These are phyloP conservation scores for Diversispora epigaea DNA, from an alignment of 192 early-diverging fungal species.

Conservation along the genomic window DNA sequence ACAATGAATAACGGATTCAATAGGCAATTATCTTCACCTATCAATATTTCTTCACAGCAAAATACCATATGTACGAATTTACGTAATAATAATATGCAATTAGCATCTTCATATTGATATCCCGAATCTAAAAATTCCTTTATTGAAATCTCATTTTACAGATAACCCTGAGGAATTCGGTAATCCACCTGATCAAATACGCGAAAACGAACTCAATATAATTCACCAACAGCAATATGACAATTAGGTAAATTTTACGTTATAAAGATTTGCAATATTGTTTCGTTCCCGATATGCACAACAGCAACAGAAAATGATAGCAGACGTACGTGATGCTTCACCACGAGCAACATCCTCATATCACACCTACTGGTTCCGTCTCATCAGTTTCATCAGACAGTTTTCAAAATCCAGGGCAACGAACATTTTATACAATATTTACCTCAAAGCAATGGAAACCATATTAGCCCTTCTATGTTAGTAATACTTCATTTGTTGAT, in stretches of 20 bases:
- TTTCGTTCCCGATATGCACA: slow-evolving; percentile 21
- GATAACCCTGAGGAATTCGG: too few species aligned
- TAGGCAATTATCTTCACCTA: slow-evolving; percentile 2
- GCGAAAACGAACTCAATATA: slow-evolving; percentile 3
- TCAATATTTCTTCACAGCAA: background rate
- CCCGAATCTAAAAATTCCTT: background rate
- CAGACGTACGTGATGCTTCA: slow-evolving; percentile 20
- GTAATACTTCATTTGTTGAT: background rate
- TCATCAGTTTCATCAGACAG: slow-evolving; percentile 4
- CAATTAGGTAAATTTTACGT: background rate
- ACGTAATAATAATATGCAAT: background rate
- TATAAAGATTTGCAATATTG: slow-evolving; percentile 2
- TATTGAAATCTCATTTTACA: background rate
- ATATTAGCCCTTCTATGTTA: background rate
- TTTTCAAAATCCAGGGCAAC: background rate
- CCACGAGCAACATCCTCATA: background rate
- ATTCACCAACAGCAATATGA: background rate
- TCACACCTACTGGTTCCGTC: background rate
- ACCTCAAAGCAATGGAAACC: background rate
- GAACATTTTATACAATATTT: slow-evolving; percentile 4
- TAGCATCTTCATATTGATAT: background rate
- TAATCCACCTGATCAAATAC: background rate
- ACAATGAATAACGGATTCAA: background rate
- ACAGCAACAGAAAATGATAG: slow-evolving; percentile 12
- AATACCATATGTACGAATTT: background rate